These are phyloP conservation scores for Rhodotorula paludigena DNA, from an alignment of 768 basidiomycete species.

Conservation along the genomic window DNA sequence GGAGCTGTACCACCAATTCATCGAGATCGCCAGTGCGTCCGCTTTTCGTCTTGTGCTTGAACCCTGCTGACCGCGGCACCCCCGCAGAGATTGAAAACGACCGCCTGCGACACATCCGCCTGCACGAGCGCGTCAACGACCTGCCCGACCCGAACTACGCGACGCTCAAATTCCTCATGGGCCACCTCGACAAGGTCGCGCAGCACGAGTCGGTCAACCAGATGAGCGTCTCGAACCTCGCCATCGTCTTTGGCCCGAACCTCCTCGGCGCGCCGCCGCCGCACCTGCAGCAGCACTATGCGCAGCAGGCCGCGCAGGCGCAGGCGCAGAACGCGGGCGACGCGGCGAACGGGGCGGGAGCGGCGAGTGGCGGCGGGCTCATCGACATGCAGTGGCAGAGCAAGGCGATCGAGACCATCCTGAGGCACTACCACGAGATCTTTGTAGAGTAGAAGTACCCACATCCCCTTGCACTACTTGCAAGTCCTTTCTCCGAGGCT, in stretches of 20 bases:
- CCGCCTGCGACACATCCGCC: constrained; percentile 83
- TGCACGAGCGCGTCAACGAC: constrained; percentile 96
- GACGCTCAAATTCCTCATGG: constrained; percentile 89
- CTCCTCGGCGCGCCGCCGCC: constrained; percentile 66
- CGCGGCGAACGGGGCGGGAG: constrained; percentile 1
- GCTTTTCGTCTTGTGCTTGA: background rate
- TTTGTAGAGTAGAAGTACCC: constrained; percentile 61
- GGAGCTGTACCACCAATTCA: constrained; percentile 79
- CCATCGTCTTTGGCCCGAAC: constrained; percentile 98
- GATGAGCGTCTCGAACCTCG: constrained; percentile 87
- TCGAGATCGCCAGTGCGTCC: constrained; percentile 84
- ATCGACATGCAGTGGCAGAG: constrained; percentile 53
- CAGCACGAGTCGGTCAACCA: constrained; percentile 72
- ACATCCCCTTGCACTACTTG: too few relatives aligned
- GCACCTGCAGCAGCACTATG: constrained; percentile 23
- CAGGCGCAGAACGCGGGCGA: too few relatives aligned
- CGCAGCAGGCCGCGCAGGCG: background rate
- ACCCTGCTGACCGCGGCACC: background rate
- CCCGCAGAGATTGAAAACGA: constrained; percentile 80
- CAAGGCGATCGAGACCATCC: constrained; percentile 86
- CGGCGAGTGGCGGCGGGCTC: constrained; percentile 44
- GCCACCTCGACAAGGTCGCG: constrained; percentile 83
- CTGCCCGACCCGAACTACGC: constrained; percentile 98
- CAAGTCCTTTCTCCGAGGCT: background rate
- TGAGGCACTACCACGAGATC: constrained; percentile 90